Conservation (phyloP, 2,329 filamentous ascomycete species). For the Fonsecaea pugnacius region DNA sequence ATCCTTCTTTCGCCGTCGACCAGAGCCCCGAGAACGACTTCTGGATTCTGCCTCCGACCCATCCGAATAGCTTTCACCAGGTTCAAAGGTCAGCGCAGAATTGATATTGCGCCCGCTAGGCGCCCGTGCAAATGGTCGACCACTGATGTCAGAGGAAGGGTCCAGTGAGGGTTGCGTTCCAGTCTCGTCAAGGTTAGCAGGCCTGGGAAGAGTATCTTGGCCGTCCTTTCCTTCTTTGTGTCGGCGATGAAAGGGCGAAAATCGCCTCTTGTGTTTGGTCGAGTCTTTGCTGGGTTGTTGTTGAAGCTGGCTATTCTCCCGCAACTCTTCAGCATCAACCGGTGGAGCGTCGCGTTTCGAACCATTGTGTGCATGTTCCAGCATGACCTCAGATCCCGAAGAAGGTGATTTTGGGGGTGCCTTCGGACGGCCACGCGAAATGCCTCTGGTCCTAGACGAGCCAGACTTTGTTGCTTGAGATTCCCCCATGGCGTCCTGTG, state of each 20-base stretch:
- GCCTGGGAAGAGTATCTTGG: slow-evolving; percentile 37
- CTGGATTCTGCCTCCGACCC: slow-evolving; percentile 22
- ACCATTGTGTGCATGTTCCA: slow-evolving; percentile 15
- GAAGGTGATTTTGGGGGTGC: background rate
- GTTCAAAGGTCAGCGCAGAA: slow-evolving; percentile 20
- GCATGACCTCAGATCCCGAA: slow-evolving; percentile 30
- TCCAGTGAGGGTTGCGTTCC: slow-evolving; percentile 11
- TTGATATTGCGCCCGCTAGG: slow-evolving; percentile 38
- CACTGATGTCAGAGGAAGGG: slow-evolving; percentile 48
- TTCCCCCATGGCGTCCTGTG: background rate
- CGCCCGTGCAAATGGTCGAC: slow-evolving; percentile 55
- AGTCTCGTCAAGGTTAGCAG: slow-evolving; percentile 1
- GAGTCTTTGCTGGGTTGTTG: slow-evolving; percentile 27
- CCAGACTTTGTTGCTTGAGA: slow-evolving; percentile 11
- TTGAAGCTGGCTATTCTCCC: slow-evolving; percentile 21
- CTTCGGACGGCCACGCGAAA: slow-evolving; percentile 4
- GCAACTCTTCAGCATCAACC: slow-evolving; percentile 34
- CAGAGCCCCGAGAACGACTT: slow-evolving; percentile 30
- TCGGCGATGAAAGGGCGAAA: slow-evolving; percentile 41
- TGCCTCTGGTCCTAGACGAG: slow-evolving; percentile 4
- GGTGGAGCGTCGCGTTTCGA: slow-evolving; percentile 16
- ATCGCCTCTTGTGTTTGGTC: slow-evolving; percentile 41
- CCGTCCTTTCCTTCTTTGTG: slow-evolving; percentile 40
- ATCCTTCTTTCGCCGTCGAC: slow-evolving; percentile 17
- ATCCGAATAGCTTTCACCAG: slow-evolving; percentile 19